Base-by-base conservation (phyloP, 192 early-diverging fungal species). In the Mortierella antarctica region DNA sequence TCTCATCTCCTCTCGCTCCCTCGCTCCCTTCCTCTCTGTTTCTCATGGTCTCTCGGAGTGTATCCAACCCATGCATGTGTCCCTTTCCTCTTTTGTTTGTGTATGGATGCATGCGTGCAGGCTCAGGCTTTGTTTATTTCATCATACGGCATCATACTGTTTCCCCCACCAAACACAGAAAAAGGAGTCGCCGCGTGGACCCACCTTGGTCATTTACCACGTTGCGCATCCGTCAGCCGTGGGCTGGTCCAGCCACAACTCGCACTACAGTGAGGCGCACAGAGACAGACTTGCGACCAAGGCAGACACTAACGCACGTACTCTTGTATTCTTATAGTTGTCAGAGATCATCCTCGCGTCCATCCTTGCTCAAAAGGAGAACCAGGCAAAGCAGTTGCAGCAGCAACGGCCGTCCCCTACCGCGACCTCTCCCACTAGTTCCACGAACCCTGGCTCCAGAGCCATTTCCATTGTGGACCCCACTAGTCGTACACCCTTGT, bases 391-490 rank as follows among this genome's bases (percentile, higher is more conserved):
- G 51, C 68, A 71, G 47, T 56, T 56, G 13, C 68, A 55, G 15
- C 74, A 48, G 17, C 72, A 46, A 14, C 53, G 41, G 44, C 56
- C 64, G 31, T 61, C 48, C 71, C 76, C 71, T 67, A 31, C 83
- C 14, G 17, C 54, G 39, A 47, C 57, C 47, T 53, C 57, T 41
- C 58, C 63, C 20, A 62, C 60, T 20, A 41, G 62, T 45, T 39
- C 69, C 18, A 20, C 65, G 21, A 58, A 52, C 66, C 20, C 58
- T 23, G 18, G 81, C 60, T 79, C 76, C 59, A 76, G 83, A 46
- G 85, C 85, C 44, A 86, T 88, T 55, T 82, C 83, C 20, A 88
- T 88, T 39, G 84, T 88, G 15, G 82, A 88, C 53, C 87, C 87
- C 18, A 67, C 48, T 18, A 88, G 86, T 47, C 86, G 82, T 60